These are phyloP conservation scores for Setaria italica DNA, from an alignment of 202 grass and related monocot genomes.

Conservation along the genomic window DNA sequence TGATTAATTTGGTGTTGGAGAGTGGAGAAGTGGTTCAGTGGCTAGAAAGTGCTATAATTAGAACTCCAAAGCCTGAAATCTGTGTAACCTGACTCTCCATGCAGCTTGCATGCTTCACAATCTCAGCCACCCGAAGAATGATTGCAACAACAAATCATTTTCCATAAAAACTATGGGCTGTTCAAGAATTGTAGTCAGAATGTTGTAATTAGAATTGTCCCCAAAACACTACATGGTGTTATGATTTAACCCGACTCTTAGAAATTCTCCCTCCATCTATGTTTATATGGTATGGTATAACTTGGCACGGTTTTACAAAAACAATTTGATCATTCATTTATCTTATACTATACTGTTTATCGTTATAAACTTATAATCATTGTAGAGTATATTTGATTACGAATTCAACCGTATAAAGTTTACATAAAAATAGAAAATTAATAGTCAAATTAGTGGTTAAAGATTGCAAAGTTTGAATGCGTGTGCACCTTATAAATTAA, in stretches of 20 bases:
- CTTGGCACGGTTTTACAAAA: no score
- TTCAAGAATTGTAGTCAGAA: background rate
- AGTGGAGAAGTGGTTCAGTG: background rate
- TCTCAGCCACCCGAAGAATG: background rate
- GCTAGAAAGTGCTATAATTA: background rate
- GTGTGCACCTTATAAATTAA: no score
- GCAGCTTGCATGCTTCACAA: background rate
- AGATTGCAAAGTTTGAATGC: no score
- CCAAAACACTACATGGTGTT: background rate
- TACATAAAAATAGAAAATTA: no score
- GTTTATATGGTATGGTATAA: no score
- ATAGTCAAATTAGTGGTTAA: no score
- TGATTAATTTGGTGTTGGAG: background rate
- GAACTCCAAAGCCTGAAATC: background rate
- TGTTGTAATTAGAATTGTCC: background rate
- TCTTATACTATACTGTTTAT: no score
- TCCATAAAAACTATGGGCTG: background rate
- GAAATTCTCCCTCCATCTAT: background rate
- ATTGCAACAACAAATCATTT: background rate
- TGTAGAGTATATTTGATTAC: no score
- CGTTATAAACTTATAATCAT: no score
- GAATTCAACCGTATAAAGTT: no score
- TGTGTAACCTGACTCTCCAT: no score
- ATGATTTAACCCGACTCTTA: background rate
- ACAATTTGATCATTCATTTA: no score